Evolutionary conservation across 208 protist species (phyloP).

Genomic region (Trypanosoma theileri): DNA sequence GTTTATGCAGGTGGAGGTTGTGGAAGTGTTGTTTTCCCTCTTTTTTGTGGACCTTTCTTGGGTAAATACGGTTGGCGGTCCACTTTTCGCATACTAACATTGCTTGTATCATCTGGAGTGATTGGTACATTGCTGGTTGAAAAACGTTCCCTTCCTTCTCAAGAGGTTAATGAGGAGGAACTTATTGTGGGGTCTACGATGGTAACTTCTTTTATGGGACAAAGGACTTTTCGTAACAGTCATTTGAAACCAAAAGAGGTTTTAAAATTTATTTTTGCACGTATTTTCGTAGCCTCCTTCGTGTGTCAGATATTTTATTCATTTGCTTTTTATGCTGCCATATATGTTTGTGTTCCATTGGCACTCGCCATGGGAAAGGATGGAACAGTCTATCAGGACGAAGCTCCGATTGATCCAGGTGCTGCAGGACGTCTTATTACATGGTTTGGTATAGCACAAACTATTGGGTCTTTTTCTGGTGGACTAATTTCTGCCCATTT

Average conservation of each 20-base stretch:
- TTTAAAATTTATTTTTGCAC: conserved; percentile 6
- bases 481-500: conserved; percentile 11
- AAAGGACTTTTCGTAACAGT: conserved; percentile 10
- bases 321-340: conserved; percentile 12
- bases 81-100: conserved; percentile 1
- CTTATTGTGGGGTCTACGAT: background rate
- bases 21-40: conserved; percentile 14
- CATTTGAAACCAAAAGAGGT: conserved; percentile 5
- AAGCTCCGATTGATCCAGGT: background rate
- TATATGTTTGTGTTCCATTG: conserved; percentile 17
- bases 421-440: conserved; percentile 13
- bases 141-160: background rate
- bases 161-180: background rate
- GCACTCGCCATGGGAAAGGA: conserved; percentile 16
- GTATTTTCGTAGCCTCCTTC: conserved; percentile 10
- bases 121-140: conserved; percentile 6
- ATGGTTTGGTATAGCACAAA: conserved; percentile 10
- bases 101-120: background rate
- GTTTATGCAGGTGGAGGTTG: background rate
- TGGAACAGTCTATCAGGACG: conserved; percentile 16
- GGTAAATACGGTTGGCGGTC: conserved; percentile 4
- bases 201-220: background rate
- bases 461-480: conserved; percentile 10
- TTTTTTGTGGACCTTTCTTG: conserved; percentile 4
- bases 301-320: conserved; percentile 8